These are phyloP conservation scores for Arthrobotrys conoides DNA, from an alignment of 2,329 filamentous ascomycete genomes.

Conservation along the genomic window DNA sequence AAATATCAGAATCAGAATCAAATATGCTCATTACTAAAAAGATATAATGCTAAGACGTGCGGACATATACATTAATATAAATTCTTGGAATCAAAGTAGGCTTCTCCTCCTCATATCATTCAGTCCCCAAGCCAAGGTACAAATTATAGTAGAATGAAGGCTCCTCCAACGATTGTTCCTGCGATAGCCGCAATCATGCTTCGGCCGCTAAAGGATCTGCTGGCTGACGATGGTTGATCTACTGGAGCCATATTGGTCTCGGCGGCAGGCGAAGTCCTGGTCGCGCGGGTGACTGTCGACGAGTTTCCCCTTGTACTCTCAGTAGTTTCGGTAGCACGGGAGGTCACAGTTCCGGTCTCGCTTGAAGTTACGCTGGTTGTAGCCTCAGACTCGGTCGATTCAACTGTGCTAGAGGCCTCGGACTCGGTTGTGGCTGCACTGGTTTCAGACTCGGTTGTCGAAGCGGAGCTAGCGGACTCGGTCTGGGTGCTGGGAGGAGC, in stretches of 20 bases:
- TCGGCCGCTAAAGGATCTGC: constrained; percentile 11
- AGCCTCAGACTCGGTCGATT: constrained; percentile 10
- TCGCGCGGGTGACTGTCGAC: constrained; percentile 2
- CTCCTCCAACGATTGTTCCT: constrained; percentile 26
- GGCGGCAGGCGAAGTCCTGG: not conserved
- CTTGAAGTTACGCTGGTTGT: not conserved
- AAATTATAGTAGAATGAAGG: constrained; percentile 21
- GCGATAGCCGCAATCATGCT: constrained; percentile 37
- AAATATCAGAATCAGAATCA: not conserved
- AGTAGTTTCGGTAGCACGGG: constrained; percentile 3
- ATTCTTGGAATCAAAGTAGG: constrained; percentile 5
- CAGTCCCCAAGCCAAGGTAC: not conserved
- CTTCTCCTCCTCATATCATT: not conserved
- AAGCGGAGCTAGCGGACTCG: constrained; percentile 5
- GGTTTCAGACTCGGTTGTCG: constrained; percentile 11
- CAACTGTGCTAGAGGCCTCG: constrained; percentile 3
- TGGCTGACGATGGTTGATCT: constrained; percentile 11
- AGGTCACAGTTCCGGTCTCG: not conserved
- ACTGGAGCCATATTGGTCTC: constrained; percentile 34
- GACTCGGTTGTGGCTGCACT: constrained; percentile 2
- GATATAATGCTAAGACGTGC: constrained; percentile 36
- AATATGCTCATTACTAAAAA: constrained; percentile 23
- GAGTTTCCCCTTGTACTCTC: not conserved
- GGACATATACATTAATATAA: constrained; percentile 23
- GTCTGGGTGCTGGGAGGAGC: constrained; percentile 14